phyloP scores from a whole-genome alignment of 176 grass and related monocot genomes.

The Paspalum vaginatum region DNA sequence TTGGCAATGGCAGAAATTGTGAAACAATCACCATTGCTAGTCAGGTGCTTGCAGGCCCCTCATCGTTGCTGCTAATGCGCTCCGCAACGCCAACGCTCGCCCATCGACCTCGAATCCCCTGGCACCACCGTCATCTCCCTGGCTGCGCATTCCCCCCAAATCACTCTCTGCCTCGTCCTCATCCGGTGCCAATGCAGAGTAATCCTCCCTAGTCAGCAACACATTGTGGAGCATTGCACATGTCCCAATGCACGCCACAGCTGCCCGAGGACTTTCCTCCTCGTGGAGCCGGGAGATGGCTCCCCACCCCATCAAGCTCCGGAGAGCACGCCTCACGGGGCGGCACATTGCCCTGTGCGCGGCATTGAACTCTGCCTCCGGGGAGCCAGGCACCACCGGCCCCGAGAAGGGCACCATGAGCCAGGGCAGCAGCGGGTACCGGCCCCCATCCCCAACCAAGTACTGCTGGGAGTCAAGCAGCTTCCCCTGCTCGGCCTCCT shows the following conservation, averaged over 20 bases:
- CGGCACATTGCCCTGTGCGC: constrained; percentile 57
- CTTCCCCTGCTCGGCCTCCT: constrained; percentile 58
- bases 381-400: constrained; percentile 22
- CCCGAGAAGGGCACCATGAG: constrained; percentile 67
- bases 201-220: constrained; percentile 73
- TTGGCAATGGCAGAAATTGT: constrained; percentile 31
- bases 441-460: constrained; percentile 49
- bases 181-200: constrained; percentile 60
- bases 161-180: neutral
- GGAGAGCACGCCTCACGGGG: constrained; percentile 45
- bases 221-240: constrained; percentile 89
- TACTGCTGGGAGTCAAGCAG: constrained; percentile 55
- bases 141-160: constrained; percentile 24
- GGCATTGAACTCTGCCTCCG: constrained; percentile 59
- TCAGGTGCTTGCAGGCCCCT: neutral
- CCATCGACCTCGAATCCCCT: constrained; percentile 38
- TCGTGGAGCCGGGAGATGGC: constrained; percentile 53
- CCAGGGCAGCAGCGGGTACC: constrained; percentile 73
- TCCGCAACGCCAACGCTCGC: constrained; percentile 49
- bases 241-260: constrained; percentile 67
- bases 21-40: constrained; percentile 40
- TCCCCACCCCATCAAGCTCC: constrained; percentile 76
- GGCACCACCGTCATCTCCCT: neutral
- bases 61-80: constrained; percentile 39
- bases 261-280: constrained; percentile 58